Conservation (phyloP, 768 basidiomycete genomes). For the Lentinula edodes region DNA sequence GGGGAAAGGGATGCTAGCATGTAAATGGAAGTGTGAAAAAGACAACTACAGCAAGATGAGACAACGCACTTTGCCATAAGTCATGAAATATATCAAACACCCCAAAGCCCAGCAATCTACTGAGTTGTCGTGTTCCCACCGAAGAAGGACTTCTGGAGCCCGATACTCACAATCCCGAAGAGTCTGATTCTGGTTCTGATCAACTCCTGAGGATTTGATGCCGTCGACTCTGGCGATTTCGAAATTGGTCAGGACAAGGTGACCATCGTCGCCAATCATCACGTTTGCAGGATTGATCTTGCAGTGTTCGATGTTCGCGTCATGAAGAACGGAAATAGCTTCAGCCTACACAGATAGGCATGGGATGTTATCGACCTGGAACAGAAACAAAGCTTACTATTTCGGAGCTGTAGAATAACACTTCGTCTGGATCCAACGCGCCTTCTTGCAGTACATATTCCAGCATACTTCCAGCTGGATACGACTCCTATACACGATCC, state of each 20-base stretch:
- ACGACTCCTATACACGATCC: slow-evolving; percentile 23
- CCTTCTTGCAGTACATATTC: slow-evolving; percentile 27
- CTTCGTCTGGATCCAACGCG: slow-evolving; percentile 26
- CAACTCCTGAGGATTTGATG: slow-evolving; percentile 10
- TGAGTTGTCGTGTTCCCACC: slow-evolving; percentile 46
- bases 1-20: slow-evolving; percentile 43
- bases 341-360: slow-evolving; percentile 23
- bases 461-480: slow-evolving; percentile 23
- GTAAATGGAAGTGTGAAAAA: background rate
- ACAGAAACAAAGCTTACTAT: slow-evolving; percentile 29
- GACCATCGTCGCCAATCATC: slow-evolving; percentile 37
- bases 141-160: slow-evolving; percentile 50
- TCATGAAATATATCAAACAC: slow-evolving; percentile 43
- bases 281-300: slow-evolving; percentile 40
- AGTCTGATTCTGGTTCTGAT: background rate
- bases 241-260: slow-evolving; percentile 41
- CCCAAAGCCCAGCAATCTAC: slow-evolving; percentile 63
- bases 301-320: slow-evolving; percentile 40
- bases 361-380: background rate
- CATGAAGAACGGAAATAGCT: slow-evolving; percentile 40
- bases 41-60: background rate
- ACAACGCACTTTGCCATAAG: slow-evolving; percentile 36
- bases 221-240: slow-evolving; percentile 25
- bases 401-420: slow-evolving; percentile 42
- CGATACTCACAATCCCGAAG: slow-evolving; percentile 23